Base-by-base conservation (phyloP, 164 flowering plant genomes). In the Hamamelis virginiana region DNA sequence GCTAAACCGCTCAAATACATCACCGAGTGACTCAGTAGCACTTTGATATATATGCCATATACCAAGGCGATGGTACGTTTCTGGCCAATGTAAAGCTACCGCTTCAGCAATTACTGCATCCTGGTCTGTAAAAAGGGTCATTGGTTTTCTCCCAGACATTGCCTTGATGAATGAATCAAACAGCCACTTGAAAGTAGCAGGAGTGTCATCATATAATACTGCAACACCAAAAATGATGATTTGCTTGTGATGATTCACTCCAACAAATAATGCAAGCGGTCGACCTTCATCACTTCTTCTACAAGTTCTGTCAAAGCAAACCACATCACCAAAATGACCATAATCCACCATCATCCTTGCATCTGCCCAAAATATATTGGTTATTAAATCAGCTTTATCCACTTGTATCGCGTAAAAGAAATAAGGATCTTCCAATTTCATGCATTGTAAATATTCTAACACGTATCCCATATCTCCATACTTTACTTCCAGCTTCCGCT, bases 301-400 rank as follows among this genome's bases (percentile, higher is more conserved):
- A 6, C 44, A 65, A 6, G 23, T 65, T 13, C 58, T 65, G n/a
- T 65, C 67, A 26, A 65, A 65, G 16, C 67, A 48, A 33, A 65
- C 58, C 16, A 65, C 58, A 51, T 65, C 57, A 13, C 67, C 58
- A 48, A 48, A 64, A 12, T 25, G 16, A 5, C 11, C 25, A 65
- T 65, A 65, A 3, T 65, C 23, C 1, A 28, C 38, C 3, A 65
- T 23, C 58, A 65, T 46, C 21, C 28, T 13, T 10, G 18, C 55
- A 64, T 64, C 38, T 8, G 33, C 55, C 67, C 67, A 64, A 64
- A 64, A 64, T 2, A 64, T 64, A 46, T 64, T 64, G 44, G 67
- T 23, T 12, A 64, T 64, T 26, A 21, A 25, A 6, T 65, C 44
- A 1, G 48, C 57, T 9, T 14, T 18, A 48, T 65, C 67, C 15